Evolutionary conservation across 2,329 filamentous ascomycete species (phyloP).

Genomic region (Kalmusia sp.): DNA sequence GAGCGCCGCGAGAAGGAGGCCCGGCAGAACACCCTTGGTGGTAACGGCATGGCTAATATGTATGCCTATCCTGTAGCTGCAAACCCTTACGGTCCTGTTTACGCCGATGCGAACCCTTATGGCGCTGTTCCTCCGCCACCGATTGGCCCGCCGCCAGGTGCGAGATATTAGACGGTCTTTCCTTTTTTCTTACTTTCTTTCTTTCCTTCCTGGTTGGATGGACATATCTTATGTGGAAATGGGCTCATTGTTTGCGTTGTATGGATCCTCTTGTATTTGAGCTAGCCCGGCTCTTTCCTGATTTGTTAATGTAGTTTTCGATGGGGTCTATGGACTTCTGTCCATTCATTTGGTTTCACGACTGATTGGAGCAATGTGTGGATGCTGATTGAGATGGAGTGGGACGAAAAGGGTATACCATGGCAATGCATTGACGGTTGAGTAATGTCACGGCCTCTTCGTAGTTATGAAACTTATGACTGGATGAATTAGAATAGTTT

Average conservation of each 20-base stretch:
- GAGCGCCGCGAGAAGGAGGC: conserved; percentile 53
- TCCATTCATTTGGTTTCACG: no score
- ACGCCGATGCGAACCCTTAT: conserved; percentile 57
- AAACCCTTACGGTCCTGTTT: conserved; percentile 48
- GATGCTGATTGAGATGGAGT: no score
- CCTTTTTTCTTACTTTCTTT: background rate
- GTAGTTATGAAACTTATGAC: no score
- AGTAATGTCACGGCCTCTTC: no score
- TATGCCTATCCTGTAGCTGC: conserved; percentile 48
- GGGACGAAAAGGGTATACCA: background rate
- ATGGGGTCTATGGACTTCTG: no score
- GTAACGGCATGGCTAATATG: conserved; percentile 42
- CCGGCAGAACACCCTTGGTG: conserved; percentile 50
- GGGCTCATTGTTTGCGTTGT: background rate
- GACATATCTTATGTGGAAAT: background rate
- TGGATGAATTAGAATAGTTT: no score
- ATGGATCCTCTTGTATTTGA: background rate
- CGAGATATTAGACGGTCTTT: conserved; percentile 35
- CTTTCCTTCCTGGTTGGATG: background rate
- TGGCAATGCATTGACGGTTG: no score
- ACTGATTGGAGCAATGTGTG: no score
- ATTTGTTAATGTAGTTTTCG: background rate
- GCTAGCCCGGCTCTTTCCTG: background rate
- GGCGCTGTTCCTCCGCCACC: conserved; percentile 49
- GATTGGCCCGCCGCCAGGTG: conserved; percentile 38